Conservation (phyloP, 306 rosid species). For the Carpinus viminea region DNA sequence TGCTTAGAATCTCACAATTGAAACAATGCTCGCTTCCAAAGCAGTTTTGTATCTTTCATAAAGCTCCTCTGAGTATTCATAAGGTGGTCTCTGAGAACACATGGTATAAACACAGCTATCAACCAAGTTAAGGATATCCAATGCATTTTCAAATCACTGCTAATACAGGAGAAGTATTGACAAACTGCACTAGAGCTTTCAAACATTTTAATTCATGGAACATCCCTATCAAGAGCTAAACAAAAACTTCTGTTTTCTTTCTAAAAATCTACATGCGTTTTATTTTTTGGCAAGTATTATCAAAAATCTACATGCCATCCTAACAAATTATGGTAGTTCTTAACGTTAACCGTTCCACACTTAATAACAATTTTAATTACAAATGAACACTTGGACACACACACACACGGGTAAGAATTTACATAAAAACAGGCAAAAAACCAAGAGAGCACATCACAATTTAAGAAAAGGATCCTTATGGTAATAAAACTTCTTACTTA, state of each 20-base stretch:
- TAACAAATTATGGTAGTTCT: not conserved
- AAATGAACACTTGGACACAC: not conserved
- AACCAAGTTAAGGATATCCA: not conserved
- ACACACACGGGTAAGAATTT: not conserved
- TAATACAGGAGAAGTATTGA: not conserved
- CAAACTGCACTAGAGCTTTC: not conserved
- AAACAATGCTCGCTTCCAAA: slow-evolving; percentile 9
- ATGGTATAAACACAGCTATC: slow-evolving; percentile 1
- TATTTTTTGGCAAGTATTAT: not conserved
- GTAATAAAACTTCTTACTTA: no score
- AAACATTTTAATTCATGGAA: not conserved
- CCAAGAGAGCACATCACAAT: not conserved
- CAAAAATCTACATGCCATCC: not conserved
- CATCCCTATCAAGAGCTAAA: not conserved
- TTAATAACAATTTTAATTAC: not conserved
- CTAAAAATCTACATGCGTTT: not conserved
- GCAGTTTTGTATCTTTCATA: not conserved
- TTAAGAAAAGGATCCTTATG: not conserved
- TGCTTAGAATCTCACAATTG: not conserved
- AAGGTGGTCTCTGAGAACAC: slow-evolving; percentile 3
- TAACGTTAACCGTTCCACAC: not conserved
- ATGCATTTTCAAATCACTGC: not conserved
- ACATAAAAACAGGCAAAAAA: not conserved
- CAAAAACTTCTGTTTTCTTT: not conserved
- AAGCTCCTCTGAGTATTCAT: not conserved